Base-by-base conservation (phyloP, 495 filamentous ascomycete species). In the Pyrenula massariospora region DNA sequence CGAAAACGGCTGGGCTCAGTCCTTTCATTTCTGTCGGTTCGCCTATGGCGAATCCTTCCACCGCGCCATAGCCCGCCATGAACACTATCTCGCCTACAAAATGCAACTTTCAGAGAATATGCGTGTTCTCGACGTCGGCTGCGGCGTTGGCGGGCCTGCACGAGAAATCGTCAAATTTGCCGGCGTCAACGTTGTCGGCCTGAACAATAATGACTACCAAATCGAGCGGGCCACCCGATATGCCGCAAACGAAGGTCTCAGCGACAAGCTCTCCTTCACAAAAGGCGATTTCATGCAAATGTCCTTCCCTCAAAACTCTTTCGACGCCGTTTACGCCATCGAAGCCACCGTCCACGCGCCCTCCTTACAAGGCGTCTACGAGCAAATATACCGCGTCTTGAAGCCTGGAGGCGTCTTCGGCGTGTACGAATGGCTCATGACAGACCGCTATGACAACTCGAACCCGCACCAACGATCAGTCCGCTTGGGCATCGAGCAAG, bases 271-370 rank as follows among this genome's bases (percentile, higher is more conserved):
- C 65, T 82, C 78, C 64, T 97, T 90, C 61, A 85, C 89, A 59
- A 96, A 97, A 82, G 92, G 93, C 51, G 94, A 97, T 64, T 98
- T 97, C 75, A 97, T 96, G 92, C 93, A 98, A 84, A 97, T 98
- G 92, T 85, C 82, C 31, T 98, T 97, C 78, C 86, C 89, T 52
- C 82, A 90, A 62, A 87, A 94, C 76, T 77, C 69, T 52, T 98
- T 98, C 72, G 94, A 98, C 59, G 89, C 88, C 62, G 93, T 98
- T 51, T 97, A 98, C 65, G 93, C 94, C 58, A 98, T 98, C 65
- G 93, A 98, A 72, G 93, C 93, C 5, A 98, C 93, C 24, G 88
- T 93, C 47, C 94, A 98, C 71, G 93, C 93, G 2, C 93, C 94
- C 53, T 87, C 84, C 62, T 82, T 98, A n/a, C 89, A 87, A 58